Base-by-base conservation (phyloP, 495 filamentous ascomycete species). In the Darksidea phi region DNA sequence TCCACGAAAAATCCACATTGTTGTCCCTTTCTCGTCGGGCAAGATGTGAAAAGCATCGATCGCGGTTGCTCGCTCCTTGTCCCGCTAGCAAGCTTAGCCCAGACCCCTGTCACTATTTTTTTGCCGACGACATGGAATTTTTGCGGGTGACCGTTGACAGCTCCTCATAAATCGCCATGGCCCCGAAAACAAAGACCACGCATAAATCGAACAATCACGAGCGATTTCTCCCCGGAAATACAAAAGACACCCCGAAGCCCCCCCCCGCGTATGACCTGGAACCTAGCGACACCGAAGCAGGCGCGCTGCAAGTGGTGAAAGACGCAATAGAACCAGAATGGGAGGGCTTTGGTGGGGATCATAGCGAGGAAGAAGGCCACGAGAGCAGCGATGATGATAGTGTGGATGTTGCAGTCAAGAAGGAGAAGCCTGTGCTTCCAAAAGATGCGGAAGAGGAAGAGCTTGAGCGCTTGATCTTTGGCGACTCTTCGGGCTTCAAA, bases 381-480 rank as follows among this genome's bases (percentile, higher is more conserved):
- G 72, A 75, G 15, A 64, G 66, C 41, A 58, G 34, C 0, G 55
- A 65, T 15, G 55, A 52, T n/a, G 54, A 53, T 17, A 49, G 56
- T 12, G 45, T 43, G 41, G 41, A 43, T n/a, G 15, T 43, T 13
- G 18, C 15, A 15, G 5, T 20, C 15, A 20, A 43, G 5, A 20
- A 43, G 41, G 13, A 15, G 18, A 43, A 43, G 41, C 41, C 41
- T 20, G 41, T 43, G 41, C 73, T 77, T 15, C 85, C 87, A 43
- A 93, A 91, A 71, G 90, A 95, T 66, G 84, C 80, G 52, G 83
- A 86, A 32, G 93, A 97, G 70, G 81, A 83, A 67, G 90, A 90
- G 71, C 82, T 97, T 15, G 91, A 96, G 75, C 80, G 82, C 59
- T 78, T 95, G 59, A 86, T 97, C 1, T 88, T 97, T 49, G 93